Base-by-base conservation (phyloP, 1,284 basidiomycete genomes). In the Boletellus deceptivus region DNA sequence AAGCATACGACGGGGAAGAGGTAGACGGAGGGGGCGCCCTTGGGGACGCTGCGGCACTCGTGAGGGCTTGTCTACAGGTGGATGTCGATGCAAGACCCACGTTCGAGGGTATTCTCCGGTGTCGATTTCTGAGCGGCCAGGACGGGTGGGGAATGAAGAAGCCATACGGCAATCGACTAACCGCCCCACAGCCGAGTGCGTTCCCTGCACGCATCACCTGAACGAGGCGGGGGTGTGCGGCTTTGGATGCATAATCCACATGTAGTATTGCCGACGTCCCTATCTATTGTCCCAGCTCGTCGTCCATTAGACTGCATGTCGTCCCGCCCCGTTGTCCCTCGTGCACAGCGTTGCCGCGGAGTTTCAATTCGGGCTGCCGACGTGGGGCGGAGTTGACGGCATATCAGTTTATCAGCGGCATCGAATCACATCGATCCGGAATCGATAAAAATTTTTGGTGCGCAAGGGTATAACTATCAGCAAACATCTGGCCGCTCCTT, bases 21-120 rank as follows among this genome's bases (percentile, higher is more conserved):
- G 53, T 64, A 5, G 90, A 93, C 61, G 89, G 89, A 3, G 91
- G 91, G 22, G 86, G 89, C n/a, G 77, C 82, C 4, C 74, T 94
- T 18, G 83, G 81, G 11, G 91, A 94, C 61, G 91, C 89, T 6
- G 86, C 87, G 35, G 83, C 81, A 36, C 78, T 96, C 46, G 89
- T 94, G 31, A 73, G 80, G 47, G 84, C 85, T 31, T 96, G 93
- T 65, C 75, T 96, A 35, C 80, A 81, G 59, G 77, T 94, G 14
- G 84, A 90, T 25, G 78, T 89, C 20, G 65, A 68, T 36, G 78
- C 79, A 10, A 78, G 91, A 35, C 93, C 93, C n/a, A 85, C 85
- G 3, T 93, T 93, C 62, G 87, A 91, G 63, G 78, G 79, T 63
- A 83, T 96, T 49, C 72, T 91, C 46, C 78, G 86, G 60, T 85